Evolutionary conservation across 495 filamentous ascomycete genomes (phyloP).

Genomic region (Aspergillus homomorphus): DNA sequence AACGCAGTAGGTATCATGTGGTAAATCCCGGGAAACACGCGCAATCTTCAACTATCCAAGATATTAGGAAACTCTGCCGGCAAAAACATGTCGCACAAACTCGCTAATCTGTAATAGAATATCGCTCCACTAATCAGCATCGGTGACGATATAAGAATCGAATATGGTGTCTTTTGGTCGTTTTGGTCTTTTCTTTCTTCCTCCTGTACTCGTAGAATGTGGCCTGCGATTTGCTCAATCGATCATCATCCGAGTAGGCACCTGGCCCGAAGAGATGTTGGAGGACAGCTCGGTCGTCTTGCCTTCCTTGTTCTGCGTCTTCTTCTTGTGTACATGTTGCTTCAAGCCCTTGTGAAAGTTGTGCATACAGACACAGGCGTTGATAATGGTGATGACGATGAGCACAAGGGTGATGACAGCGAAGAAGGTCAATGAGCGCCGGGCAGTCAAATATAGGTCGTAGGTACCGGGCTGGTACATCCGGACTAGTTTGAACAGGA

Average conservation of each 20-base stretch:
- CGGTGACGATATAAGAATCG: neutral
- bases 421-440: conserved; percentile 82
- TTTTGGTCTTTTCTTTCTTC: conserved; percentile 5
- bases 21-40: conserved; percentile 26
- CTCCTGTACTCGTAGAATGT: neutral
- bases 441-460: conserved; percentile 65
- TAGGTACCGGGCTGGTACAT: conserved; percentile 70
- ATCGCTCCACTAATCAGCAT: conserved; percentile 3
- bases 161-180: conserved; percentile 3
- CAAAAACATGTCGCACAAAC: conserved; percentile 13
- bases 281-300: conserved; percentile 70
- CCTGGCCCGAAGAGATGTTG: conserved; percentile 35
- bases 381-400: conserved; percentile 84
- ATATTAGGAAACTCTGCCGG: conserved; percentile 4
- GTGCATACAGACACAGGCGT: conserved; percentile 77
- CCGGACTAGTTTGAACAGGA: conserved; percentile 95
- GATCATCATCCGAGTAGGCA: conserved; percentile 81
- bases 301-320: conserved; percentile 66
- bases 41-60: conserved; percentile 25
- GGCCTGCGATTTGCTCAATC: conserved; percentile 51
- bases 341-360: conserved; percentile 94
- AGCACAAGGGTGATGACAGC: conserved; percentile 87
- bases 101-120: conserved; percentile 13
- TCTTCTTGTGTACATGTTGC: conserved; percentile 71
- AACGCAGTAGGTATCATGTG: conserved; percentile 38